Conservation (phyloP, 2,329 filamentous ascomycete genomes). For the Lecanoromycetidae sp. region DNA sequence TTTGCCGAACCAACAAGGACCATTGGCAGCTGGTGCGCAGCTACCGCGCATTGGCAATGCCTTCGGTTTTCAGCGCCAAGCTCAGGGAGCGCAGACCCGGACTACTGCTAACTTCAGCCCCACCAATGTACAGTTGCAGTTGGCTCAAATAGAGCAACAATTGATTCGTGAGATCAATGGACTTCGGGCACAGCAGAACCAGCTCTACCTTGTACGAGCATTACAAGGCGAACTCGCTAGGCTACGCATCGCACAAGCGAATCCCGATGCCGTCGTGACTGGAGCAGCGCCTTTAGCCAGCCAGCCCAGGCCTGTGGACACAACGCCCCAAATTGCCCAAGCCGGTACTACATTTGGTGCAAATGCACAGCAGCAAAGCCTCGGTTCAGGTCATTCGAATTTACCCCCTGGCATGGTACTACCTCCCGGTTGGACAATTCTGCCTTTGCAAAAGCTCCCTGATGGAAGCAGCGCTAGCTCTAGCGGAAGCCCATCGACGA, state of each 20-base stretch:
- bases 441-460: conserved; percentile 31
- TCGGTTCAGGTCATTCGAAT: conserved; percentile 31
- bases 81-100: conserved; percentile 17
- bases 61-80: conserved; percentile 30
- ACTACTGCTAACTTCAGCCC: conserved; percentile 15
- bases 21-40: conserved; percentile 21
- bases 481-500: too few relatives aligned
- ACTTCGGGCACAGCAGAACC: conserved; percentile 52
- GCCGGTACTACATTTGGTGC: conserved; percentile 5
- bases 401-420: conserved; percentile 40
- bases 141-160: conserved; percentile 56
- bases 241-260: conserved; percentile 42
- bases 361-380: conserved; percentile 1
- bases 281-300: background rate
- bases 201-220: conserved; percentile 55
- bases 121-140: conserved; percentile 41
- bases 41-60: conserved; percentile 30
- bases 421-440: conserved; percentile 41
- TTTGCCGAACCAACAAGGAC: conserved; percentile 27
- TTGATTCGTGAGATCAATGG: conserved; percentile 54
- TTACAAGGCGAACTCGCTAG: conserved; percentile 56
- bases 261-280: conserved; percentile 12
- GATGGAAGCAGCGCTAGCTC: background rate
- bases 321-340: conserved; percentile 5
- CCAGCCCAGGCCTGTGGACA: background rate